phyloP scores from a whole-genome alignment of 2,329 filamentous ascomycete genomes.

The Aspergillus aculeatus region DNA sequence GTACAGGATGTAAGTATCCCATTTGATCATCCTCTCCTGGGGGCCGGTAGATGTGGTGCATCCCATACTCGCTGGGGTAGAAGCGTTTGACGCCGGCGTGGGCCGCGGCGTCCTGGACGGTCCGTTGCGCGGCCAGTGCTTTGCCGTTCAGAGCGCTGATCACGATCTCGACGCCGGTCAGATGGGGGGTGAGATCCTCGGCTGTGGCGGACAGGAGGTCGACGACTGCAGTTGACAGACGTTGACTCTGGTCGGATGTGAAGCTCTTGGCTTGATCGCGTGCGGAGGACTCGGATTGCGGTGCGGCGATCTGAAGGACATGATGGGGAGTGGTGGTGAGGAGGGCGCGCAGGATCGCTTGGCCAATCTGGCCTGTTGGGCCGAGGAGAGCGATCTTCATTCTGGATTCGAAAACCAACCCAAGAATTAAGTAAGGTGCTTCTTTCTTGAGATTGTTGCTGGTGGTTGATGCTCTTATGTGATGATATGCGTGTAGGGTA shows the following conservation, averaged over 20 bases:
- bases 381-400: conserved; percentile 7
- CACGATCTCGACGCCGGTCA: conserved; percentile 9
- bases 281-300: not conserved
- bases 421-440: no score
- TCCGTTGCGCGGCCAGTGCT: not conserved
- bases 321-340: conserved; percentile 1
- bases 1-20: not conserved
- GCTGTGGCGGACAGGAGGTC: conserved; percentile 13
- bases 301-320: not conserved
- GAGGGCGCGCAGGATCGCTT: not conserved
- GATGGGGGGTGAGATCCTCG: conserved; percentile 11
- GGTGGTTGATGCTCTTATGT: no score
- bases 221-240: not conserved
- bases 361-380: conserved; percentile 6
- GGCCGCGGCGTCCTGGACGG: not conserved
- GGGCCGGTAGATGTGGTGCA: not conserved
- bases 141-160: not conserved
- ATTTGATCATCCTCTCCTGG: not conserved
- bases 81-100: not conserved
- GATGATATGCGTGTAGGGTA: no score
- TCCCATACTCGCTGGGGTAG: not conserved
- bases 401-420: not conserved
- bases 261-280: not conserved
- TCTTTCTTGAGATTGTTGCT: no score
- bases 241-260: not conserved